Conservation (phyloP, 1,139 yeast species). For the Magnusiomyces clavatus region DNA sequence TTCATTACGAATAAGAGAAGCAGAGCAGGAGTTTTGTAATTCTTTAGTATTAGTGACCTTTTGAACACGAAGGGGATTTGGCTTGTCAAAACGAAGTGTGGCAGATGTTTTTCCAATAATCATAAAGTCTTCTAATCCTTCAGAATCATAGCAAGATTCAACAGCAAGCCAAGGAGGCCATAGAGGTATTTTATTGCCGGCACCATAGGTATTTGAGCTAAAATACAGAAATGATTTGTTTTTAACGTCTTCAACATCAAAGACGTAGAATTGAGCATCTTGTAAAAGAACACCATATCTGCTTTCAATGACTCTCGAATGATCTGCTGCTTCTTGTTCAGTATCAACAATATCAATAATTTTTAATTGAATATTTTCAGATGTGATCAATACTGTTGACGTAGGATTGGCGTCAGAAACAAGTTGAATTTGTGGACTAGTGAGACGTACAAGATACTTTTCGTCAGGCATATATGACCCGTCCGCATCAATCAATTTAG, state of each 20-base stretch:
- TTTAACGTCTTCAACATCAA: slow-evolving; percentile 43
- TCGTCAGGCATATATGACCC: slow-evolving; percentile 44
- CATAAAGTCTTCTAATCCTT: slow-evolving; percentile 46
- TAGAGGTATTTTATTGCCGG: slow-evolving; percentile 24
- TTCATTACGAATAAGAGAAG: slow-evolving; percentile 27
- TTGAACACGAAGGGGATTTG: slow-evolving; percentile 52
- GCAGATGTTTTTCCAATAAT: slow-evolving; percentile 59
- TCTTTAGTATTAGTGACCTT: slow-evolving; percentile 9
- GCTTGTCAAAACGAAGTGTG: slow-evolving; percentile 54
- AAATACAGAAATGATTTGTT: slow-evolving; percentile 39
- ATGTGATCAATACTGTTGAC: slow-evolving; percentile 59
- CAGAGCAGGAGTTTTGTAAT: slow-evolving; percentile 9
- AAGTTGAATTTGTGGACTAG: slow-evolving; percentile 82
- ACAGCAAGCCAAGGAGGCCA: slow-evolving; percentile 83
- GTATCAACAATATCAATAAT: slow-evolving; percentile 49
- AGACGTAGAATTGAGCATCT: slow-evolving; percentile 65
- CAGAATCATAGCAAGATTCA: slow-evolving; percentile 69
- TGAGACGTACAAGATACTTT: slow-evolving; percentile 59
- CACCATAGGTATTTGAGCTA: slow-evolving; percentile 34
- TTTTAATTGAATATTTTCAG: slow-evolving; percentile 66
- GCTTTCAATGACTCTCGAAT: slow-evolving; percentile 51
- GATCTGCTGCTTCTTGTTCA: slow-evolving; percentile 42
- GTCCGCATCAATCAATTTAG: slow-evolving; percentile 6
- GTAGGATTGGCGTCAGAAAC: slow-evolving; percentile 58
- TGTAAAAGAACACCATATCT: slow-evolving; percentile 61